Conservation (phyloP, 2,329 filamentous ascomycete species). For the Trichoderma simmonsii region DNA sequence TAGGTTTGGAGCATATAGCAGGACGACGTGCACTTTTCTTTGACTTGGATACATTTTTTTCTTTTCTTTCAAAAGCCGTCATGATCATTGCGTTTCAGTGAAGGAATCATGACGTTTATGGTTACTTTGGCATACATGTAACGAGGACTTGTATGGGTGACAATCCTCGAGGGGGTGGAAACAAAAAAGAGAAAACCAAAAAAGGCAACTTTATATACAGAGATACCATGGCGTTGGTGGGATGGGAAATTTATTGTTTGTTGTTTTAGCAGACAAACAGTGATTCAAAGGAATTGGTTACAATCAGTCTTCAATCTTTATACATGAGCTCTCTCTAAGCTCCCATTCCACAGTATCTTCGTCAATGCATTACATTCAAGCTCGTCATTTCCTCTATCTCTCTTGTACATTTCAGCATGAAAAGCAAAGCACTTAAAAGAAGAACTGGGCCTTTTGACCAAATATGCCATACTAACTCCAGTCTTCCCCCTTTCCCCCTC, state of each 20-base stretch:
- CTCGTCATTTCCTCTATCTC: conserved; percentile 28
- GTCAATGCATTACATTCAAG: conserved; percentile 7
- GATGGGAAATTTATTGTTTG: background rate
- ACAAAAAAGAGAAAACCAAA: background rate
- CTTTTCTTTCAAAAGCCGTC: background rate
- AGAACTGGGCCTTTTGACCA: conserved; percentile 3
- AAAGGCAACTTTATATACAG: background rate
- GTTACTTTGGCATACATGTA: background rate
- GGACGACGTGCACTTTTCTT: background rate
- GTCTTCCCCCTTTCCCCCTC: background rate
- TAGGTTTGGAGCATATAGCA: background rate
- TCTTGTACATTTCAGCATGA: conserved; percentile 34
- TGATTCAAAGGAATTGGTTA: background rate
- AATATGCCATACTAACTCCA: conserved; percentile 12
- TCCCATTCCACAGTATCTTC: background rate
- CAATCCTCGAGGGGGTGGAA: background rate
- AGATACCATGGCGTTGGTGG: conserved; percentile 22
- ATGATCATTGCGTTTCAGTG: background rate
- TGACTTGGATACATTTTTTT: background rate
- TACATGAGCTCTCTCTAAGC: background rate
- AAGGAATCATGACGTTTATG: background rate
- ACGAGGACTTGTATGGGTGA: background rate
- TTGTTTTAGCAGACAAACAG: background rate
- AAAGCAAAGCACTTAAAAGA: conserved; percentile 12
- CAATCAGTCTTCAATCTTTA: background rate